Conservation (phyloP, 1,284 basidiomycete genomes). For the Ceratobasidium sp. region DNA sequence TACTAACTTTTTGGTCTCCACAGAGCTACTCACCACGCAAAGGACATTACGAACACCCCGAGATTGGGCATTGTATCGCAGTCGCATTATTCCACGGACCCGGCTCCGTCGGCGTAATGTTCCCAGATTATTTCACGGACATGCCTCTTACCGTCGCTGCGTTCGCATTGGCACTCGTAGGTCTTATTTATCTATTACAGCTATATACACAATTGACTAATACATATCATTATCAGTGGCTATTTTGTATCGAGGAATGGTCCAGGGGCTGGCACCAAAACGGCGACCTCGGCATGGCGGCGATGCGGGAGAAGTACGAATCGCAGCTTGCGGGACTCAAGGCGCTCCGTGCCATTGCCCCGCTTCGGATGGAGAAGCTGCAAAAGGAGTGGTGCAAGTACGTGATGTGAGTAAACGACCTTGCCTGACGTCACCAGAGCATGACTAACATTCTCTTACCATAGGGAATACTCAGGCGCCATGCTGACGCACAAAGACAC, state of each 20-base stretch:
- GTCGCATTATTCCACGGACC: conserved; percentile 9
- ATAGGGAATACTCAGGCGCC: background rate
- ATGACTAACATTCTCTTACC: background rate
- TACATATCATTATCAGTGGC: background rate
- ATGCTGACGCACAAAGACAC: background rate
- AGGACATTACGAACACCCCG: background rate
- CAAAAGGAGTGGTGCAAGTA: background rate
- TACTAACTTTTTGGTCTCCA: background rate
- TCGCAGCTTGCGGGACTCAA: background rate
- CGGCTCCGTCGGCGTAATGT: background rate
- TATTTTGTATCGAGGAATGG: conserved; percentile 28
- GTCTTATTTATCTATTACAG: background rate
- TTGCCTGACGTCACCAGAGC: background rate
- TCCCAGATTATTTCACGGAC: conserved; percentile 17
- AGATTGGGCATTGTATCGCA: background rate
- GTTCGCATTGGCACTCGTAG: conserved; percentile 15
- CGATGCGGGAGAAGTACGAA: conserved; percentile 20
- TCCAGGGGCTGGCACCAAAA: background rate
- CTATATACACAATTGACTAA: background rate
- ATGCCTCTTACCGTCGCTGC: conserved; percentile 3
- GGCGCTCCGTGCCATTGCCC: background rate
- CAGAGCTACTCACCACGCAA: background rate
- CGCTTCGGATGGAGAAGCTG: background rate
- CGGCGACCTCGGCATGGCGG: background rate
- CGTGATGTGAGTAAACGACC: conserved; percentile 4